phyloP scores from a whole-genome alignment of 1,284 basidiomycete genomes.

The Apiotrichum porosum region DNA sequence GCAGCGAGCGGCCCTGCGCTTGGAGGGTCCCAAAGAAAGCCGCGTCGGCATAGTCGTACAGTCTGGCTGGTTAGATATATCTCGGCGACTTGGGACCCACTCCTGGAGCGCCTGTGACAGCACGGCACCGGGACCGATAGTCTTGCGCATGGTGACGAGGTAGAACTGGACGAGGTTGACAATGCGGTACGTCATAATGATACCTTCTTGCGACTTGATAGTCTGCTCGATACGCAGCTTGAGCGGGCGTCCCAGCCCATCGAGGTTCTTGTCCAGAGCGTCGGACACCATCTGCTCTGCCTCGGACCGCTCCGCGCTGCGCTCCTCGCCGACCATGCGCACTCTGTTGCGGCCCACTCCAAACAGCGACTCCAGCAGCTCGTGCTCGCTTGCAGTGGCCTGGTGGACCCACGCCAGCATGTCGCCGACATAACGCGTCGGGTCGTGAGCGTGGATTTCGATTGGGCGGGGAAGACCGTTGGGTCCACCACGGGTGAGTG shows the following conservation, averaged over 20 bases:
- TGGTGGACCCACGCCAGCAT: slow-evolving; percentile 99
- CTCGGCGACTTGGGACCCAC: slow-evolving; percentile 52
- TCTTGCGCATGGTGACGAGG: slow-evolving; percentile 81
- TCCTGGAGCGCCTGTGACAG: slow-evolving; percentile 74
- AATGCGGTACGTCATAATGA: slow-evolving; percentile 84
- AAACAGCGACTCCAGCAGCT: slow-evolving; percentile 83
- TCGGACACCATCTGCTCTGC: slow-evolving; percentile 76
- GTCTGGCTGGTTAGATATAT: slow-evolving; percentile 53
- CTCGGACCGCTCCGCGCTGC: slow-evolving; percentile 47
- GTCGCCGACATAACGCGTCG: slow-evolving; percentile 90
- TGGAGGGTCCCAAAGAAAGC: slow-evolving; percentile 82
- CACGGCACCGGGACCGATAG: slow-evolving; percentile 74
- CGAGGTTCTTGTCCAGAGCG: slow-evolving; percentile 75
- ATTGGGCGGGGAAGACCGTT: slow-evolving; percentile 86
- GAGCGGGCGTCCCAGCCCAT: slow-evolving; percentile 77
- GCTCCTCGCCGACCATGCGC: slow-evolving; percentile 63
- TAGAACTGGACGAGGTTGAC: slow-evolving; percentile 95
- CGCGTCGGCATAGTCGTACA: slow-evolving; percentile 71
- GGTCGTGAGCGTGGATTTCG: slow-evolving; percentile 95
- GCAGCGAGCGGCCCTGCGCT: slow-evolving; percentile 68
- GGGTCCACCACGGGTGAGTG: slow-evolving; percentile 83
- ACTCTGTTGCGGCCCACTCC: slow-evolving; percentile 56
- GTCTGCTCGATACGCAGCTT: slow-evolving; percentile 88
- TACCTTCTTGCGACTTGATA: slow-evolving; percentile 84
- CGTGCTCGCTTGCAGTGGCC: slow-evolving; percentile 85